Evolutionary conservation across 2,329 filamentous ascomycete genomes (phyloP).

Genomic region (Ceratocystis huliohia): DNA sequence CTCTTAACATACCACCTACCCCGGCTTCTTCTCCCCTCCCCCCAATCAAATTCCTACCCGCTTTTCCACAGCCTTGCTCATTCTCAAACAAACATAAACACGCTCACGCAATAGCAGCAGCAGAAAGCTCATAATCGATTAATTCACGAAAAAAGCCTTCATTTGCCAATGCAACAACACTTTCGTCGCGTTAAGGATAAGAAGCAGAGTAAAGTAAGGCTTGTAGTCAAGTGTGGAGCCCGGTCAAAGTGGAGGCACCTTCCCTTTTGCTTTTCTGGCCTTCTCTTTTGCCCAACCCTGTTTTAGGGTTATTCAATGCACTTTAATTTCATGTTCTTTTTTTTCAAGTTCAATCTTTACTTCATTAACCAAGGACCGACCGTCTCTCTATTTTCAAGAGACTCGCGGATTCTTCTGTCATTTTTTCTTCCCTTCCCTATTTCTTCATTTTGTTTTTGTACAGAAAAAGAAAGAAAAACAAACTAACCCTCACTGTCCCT

Average conservation of each 20-base stretch:
- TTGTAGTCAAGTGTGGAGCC: background rate
- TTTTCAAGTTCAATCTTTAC: slow-evolving; percentile 12
- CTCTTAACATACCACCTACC: background rate
- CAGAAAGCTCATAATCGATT: too few species aligned
- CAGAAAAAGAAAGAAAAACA: slow-evolving; percentile 13
- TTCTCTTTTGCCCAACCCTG: too few species aligned
- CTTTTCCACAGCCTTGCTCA: background rate
- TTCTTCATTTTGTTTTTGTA: slow-evolving; percentile 11
- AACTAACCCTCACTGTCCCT: slow-evolving; percentile 14
- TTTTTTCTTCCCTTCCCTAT: slow-evolving; percentile 3
- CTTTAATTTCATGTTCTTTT: background rate
- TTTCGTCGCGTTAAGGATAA: background rate
- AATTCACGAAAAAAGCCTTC: too few species aligned
- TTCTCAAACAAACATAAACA: background rate
- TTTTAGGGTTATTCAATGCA: background rate
- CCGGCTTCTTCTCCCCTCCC: background rate
- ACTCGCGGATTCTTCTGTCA: background rate
- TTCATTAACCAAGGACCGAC: slow-evolving; percentile 18
- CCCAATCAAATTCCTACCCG: background rate
- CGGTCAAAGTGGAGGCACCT: background rate
- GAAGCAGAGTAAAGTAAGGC: background rate
- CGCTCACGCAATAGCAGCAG: too few species aligned
- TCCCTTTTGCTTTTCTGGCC: too few species aligned
- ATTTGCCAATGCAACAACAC: background rate
- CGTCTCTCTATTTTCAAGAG: slow-evolving; percentile 11